Conservation (phyloP, 306 rosid species). For the Ochetophila trinervis region DNA sequence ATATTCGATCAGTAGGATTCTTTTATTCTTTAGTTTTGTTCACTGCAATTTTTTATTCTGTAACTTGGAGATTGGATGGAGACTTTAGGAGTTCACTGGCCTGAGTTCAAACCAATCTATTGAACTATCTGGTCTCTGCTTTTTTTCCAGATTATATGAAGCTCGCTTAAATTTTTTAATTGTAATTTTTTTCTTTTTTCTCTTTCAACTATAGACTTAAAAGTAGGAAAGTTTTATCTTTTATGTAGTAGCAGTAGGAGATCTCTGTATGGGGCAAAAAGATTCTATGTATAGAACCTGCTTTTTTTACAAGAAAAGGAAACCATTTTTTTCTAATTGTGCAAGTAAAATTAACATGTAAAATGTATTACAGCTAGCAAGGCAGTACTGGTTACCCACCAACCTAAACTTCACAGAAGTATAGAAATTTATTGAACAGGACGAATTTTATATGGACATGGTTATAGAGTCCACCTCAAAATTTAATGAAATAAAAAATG, state of each 20-base stretch:
- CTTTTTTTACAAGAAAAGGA: too few relatives aligned
- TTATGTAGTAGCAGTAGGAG: background rate
- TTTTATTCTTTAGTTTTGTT: constrained; percentile 22
- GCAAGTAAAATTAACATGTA: too few relatives aligned
- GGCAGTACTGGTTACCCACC: too few relatives aligned
- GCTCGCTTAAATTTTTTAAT: constrained; percentile 15
- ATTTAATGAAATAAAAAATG: too few relatives aligned
- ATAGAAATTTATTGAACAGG: too few relatives aligned
- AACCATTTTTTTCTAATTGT: too few relatives aligned
- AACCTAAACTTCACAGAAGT: too few relatives aligned
- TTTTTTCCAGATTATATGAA: constrained; percentile 18
- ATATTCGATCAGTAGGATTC: constrained; percentile 20
- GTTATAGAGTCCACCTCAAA: too few relatives aligned
- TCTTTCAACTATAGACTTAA: background rate
- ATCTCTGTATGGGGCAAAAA: background rate
- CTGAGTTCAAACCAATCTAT: constrained; percentile 54
- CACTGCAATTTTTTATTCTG: constrained; percentile 5
- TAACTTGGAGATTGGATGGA: constrained; percentile 24
- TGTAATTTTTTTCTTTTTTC: background rate
- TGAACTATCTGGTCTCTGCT: constrained; percentile 41
- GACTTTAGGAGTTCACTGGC: constrained; percentile 29
- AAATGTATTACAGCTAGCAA: too few relatives aligned
- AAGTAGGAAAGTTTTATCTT: background rate
- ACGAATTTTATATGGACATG: too few relatives aligned
- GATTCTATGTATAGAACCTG: too few relatives aligned